These are phyloP conservation scores for Ophiostoma ips DNA, from an alignment of 2,329 filamentous ascomycete species.

Conservation along the genomic window DNA sequence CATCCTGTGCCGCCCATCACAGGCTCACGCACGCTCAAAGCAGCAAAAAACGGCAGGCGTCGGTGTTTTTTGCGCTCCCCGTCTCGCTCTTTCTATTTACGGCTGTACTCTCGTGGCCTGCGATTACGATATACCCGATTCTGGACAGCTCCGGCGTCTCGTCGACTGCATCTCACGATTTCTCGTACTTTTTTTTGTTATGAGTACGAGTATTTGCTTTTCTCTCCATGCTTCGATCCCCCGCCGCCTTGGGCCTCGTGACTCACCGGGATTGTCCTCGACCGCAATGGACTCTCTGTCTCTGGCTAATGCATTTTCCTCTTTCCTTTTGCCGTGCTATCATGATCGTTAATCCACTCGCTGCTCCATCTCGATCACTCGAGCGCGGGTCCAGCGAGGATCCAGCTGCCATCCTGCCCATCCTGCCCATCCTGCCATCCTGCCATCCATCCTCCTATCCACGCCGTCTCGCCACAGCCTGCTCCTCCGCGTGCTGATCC, in stretches of 20 bases:
- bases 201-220: too few relatives aligned
- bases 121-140: background rate
- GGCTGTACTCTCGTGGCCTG: background rate
- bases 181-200: too few relatives aligned
- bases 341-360: background rate
- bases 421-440: too few relatives aligned
- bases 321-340: too few relatives aligned
- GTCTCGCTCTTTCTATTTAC: background rate
- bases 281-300: background rate
- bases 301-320: background rate
- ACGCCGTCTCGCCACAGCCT: background rate
- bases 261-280: background rate
- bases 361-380: slow-evolving; percentile 1
- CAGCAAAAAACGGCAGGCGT: background rate
- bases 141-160: too few relatives aligned
- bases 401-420: too few relatives aligned
- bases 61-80: slow-evolving; percentile 1
- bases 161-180: too few relatives aligned
- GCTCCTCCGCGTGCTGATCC: background rate
- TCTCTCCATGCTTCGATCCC: too few relatives aligned
- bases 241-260: too few relatives aligned
- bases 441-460: too few relatives aligned
- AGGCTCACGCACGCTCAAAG: background rate
- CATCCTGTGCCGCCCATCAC: slow-evolving; percentile 4
- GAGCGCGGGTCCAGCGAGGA: too few relatives aligned